Conservation (phyloP, 768 basidiomycete species). For the Naganishia friedmannii region DNA sequence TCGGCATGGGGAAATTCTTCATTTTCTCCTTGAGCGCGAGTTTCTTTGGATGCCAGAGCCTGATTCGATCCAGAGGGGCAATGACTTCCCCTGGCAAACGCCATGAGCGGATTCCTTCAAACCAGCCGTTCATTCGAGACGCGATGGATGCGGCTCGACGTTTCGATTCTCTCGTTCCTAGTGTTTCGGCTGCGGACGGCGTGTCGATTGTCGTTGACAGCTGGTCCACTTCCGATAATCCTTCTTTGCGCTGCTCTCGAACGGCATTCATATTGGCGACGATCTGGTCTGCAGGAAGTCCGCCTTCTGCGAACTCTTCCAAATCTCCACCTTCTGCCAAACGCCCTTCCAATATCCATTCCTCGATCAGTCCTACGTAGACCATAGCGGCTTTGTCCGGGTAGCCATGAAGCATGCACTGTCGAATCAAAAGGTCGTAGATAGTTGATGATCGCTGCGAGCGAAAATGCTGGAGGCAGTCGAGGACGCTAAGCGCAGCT, state of each 20-base stretch:
- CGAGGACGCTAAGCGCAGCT: constrained; percentile 17
- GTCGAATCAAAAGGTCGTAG: constrained; percentile 38
- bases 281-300: constrained; percentile 34
- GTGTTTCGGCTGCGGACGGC: neutral
- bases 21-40: constrained; percentile 44
- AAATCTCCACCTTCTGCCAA: constrained; percentile 44
- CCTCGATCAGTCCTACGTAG: constrained; percentile 51
- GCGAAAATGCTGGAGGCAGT: constrained; percentile 34
- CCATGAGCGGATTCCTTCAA: constrained; percentile 47
- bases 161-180: neutral
- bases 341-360: constrained; percentile 51
- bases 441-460: constrained; percentile 36
- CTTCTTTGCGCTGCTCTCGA: neutral
- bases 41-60: constrained; percentile 49
- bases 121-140: constrained; percentile 37
- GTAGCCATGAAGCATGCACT: constrained; percentile 36
- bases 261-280: neutral
- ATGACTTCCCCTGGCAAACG: constrained; percentile 45
- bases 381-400: constrained; percentile 46
- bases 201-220: neutral
- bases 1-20: constrained; percentile 45
- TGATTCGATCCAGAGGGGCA: constrained; percentile 44
- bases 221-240: neutral
- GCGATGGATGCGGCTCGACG: constrained; percentile 19
- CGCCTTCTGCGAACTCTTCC: constrained; percentile 43